Evolutionary conservation across 1,139 yeast species (phyloP).

Genomic region (Blastobotrys aristatus): DNA sequence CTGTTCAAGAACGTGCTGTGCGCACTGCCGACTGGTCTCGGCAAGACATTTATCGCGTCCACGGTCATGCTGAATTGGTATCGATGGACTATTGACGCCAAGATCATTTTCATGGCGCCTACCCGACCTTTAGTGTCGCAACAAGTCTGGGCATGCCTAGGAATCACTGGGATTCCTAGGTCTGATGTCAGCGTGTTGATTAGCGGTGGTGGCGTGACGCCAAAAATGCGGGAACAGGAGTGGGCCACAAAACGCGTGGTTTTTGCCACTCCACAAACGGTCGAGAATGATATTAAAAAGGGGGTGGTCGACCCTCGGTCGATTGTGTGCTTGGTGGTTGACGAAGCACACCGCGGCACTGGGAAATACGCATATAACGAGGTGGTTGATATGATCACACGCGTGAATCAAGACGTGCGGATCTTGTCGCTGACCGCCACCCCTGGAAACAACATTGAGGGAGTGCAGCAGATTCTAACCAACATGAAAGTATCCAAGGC

Average conservation of each 20-base stretch:
- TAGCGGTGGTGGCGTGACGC: conserved; percentile 22
- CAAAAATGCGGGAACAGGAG: conserved; percentile 48
- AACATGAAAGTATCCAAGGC: conserved; percentile 69
- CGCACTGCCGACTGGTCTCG: conserved; percentile 95
- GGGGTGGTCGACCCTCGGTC: conserved; percentile 74
- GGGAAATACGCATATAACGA: conserved; percentile 88
- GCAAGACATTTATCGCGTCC: conserved; percentile 94
- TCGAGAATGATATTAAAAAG: conserved; percentile 75
- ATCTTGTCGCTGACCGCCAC: conserved; percentile 91
- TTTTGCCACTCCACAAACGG: conserved; percentile 95
- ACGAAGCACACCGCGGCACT: conserved; percentile 93
- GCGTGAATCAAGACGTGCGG: conserved; percentile 64
- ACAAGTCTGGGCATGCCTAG: conserved; percentile 89
- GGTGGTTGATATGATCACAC: conserved; percentile 59
- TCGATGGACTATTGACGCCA: conserved; percentile 73
- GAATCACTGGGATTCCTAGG: conserved; percentile 78
- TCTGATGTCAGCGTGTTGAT: conserved; percentile 73
- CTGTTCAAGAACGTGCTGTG: conserved; percentile 72
- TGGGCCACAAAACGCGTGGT: conserved; percentile 78
- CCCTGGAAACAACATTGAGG: conserved; percentile 82
- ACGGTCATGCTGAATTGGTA: conserved; percentile 87
- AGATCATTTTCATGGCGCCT: conserved; percentile 92
- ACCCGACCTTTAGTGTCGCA: conserved; percentile 95
- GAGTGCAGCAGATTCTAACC: conserved; percentile 78
- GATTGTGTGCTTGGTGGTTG: conserved; percentile 73